Base-by-base conservation (phyloP, 2,329 filamentous ascomycete species). In the Emericellopsis atlantica region DNA sequence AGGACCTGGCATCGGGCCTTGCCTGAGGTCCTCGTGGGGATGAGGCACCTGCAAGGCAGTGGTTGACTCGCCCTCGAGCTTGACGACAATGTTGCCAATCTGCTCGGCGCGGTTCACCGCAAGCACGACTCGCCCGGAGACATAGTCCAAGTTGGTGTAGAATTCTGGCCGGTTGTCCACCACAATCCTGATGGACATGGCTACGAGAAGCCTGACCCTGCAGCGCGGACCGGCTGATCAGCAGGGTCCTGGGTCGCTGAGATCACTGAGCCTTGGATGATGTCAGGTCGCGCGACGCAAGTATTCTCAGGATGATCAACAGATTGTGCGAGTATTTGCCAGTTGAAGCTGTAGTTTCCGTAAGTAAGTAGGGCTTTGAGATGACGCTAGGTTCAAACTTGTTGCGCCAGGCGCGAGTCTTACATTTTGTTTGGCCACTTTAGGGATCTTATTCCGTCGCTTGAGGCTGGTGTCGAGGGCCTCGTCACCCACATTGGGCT, bases 71-170 rank as follows among this genome's bases (percentile, higher is more conserved):
- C 85, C 85, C 55, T 92, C 85, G 26, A 92, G 74, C 65, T 92
- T 92, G 53, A 90, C 84, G 32, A 86, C 69, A 46, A 92, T 79
- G 40, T 78, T 82, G 38, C 76, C 76, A 39, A 90, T 70, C 42
- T 74, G 69, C 57, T 90, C 84, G 41, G 83, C 64, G 47, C 80
- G 81, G 40, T 72, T 77, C 47, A 81, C 60, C 16, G 52, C 57
- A 24, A 81, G 59, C 39, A 77, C 54, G 23, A 81, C 61, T 44
- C 70, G 68, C 41, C 85, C 85, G 24, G 67, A 70, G 44, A 92
- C 72, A 45, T 74, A 64, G 59, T 90, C 85, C 51, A 89, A 76
- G 55, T 90, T 90, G 40, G 85, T 90, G 60, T 82, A 86, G 65
- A 83, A 82, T 49, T 78, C 72, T 48, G 79, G 78, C 39, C 72